These are phyloP conservation scores for Hypoxylon sp. DNA, from an alignment of 2,329 filamentous ascomycete genomes.

Conservation along the genomic window DNA sequence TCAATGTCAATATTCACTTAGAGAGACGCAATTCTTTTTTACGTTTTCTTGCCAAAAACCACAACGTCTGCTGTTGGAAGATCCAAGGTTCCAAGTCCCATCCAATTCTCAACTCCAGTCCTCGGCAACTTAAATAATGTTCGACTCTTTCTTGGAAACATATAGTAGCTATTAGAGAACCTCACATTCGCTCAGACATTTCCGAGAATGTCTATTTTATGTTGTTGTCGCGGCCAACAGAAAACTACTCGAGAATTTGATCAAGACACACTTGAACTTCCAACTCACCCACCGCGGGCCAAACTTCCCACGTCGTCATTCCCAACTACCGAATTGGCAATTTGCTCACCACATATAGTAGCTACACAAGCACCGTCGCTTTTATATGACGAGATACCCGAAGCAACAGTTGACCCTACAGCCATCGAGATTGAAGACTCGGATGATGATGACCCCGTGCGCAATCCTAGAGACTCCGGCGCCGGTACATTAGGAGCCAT, in stretches of 20 bases:
- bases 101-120: conserved; percentile 14
- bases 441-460: conserved; percentile 38
- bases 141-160: conserved; percentile 30
- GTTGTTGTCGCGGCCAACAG: conserved; percentile 45
- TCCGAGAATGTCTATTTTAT: conserved; percentile 48
- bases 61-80: too few relatives aligned
- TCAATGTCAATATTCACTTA: too few relatives aligned
- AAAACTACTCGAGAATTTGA: conserved; percentile 24
- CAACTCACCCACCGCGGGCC: conserved; percentile 37
- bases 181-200: conserved; percentile 29
- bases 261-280: conserved; percentile 34
- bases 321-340: conserved; percentile 32
- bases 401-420: conserved; percentile 42
- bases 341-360: conserved; percentile 34
- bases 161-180: conserved; percentile 43
- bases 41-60: too few relatives aligned
- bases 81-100: too few relatives aligned
- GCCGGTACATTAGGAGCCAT: conserved; percentile 56
- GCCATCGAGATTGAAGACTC: conserved; percentile 55
- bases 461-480: conserved; percentile 37
- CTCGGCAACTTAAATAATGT: conserved; percentile 5
- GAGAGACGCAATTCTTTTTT: too few relatives aligned
- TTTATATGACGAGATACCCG: conserved; percentile 38
- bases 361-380: conserved; percentile 35
- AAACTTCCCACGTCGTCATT: conserved; percentile 36